Percentiles rank a stretch among this genome's conserved stretches.
Conservation (phyloP, 179 eudicot species). For the Drosera spatulata region DNA sequence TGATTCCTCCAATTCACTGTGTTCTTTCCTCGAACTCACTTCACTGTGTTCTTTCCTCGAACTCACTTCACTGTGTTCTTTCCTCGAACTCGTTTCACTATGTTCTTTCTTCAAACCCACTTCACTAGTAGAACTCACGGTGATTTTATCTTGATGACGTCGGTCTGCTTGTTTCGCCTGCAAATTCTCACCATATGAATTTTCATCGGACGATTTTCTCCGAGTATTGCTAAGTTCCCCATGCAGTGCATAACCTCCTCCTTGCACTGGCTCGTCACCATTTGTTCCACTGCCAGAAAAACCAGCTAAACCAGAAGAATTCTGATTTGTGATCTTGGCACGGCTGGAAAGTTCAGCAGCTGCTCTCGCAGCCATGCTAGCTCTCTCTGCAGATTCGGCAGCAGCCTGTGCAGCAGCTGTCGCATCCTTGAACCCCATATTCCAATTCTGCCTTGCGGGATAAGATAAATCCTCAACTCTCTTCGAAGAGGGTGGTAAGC, state of each 20-base stretch:
- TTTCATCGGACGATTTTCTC: neutral
- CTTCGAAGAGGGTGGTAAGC: conserved; percentile 19
- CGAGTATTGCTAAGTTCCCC: conserved; percentile 11
- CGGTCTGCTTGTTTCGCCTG: conserved; percentile 17
- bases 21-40: no score
- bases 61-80: no score
- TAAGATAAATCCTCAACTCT: conserved; percentile 19
- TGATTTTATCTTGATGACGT: conserved; percentile 11
- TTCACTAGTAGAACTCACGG: conserved; percentile 13
- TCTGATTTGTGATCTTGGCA: conserved; percentile 15
- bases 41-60: no score
- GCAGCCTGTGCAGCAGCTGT: conserved; percentile 90
- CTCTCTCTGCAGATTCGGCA: conserved; percentile 86
- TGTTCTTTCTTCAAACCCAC: no score
- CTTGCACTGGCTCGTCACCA: conserved; percentile 13
- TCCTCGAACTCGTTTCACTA: no score
- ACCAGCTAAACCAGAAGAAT: conserved; percentile 22
- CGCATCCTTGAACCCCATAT: conserved; percentile 80
- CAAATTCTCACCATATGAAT: conserved; percentile 17
- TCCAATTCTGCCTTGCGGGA: conserved; percentile 34
- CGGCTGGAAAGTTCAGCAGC: conserved; percentile 69
- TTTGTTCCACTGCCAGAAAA: conserved; percentile 15
- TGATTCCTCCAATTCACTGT: neutral
- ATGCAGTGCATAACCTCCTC: conserved; percentile 5
- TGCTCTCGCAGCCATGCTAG: conserved; percentile 90